Conservation (phyloP, 2,329 filamentous ascomycete species). For the Aspergillus jensenii region DNA sequence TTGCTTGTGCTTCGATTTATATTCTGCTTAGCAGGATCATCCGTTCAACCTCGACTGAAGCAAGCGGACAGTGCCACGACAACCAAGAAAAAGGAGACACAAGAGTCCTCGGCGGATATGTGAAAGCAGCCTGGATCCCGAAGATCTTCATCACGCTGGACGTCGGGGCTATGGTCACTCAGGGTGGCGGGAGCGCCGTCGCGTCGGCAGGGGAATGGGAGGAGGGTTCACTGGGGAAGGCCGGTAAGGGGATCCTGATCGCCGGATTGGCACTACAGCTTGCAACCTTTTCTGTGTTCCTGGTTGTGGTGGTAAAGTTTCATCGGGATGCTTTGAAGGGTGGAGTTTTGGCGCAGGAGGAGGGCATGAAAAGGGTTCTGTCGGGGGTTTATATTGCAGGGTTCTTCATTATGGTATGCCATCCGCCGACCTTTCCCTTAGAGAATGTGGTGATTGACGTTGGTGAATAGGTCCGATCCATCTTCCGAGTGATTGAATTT, state of each 20-base stretch:
- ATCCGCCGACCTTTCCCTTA: not conserved
- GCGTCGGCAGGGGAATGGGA: constrained; percentile 46
- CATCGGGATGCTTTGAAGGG: constrained; percentile 18
- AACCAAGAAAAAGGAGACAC: constrained; percentile 22
- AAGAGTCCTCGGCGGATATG: constrained; percentile 16
- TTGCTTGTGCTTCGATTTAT: constrained; percentile 53
- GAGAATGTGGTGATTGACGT: too few species aligned
- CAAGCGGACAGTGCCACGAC: too few species aligned
- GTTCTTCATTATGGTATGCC: constrained; percentile 45
- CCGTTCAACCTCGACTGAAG: constrained; percentile 18
- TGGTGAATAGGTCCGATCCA: constrained; percentile 45
- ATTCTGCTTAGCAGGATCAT: constrained; percentile 50
- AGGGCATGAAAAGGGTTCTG: not conserved
- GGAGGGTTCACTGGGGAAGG: constrained; percentile 39
- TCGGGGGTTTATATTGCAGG: constrained; percentile 1
- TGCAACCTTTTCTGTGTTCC: constrained; percentile 42
- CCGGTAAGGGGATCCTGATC: constrained; percentile 45
- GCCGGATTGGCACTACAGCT: constrained; percentile 45
- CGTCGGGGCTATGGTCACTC: constrained; percentile 47
- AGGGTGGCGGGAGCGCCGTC: constrained; percentile 47
- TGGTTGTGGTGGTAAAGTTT: constrained; percentile 43
- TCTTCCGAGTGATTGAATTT: constrained; percentile 56
- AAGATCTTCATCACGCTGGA: constrained; percentile 50
- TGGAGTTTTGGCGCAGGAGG: not conserved
- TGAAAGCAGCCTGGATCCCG: constrained; percentile 41